Evolutionary conservation across 164 flowering plant genomes (phyloP), one percentile per base, ranked within the genome.

Genomic region (Buxus sempervirens): DNA sequence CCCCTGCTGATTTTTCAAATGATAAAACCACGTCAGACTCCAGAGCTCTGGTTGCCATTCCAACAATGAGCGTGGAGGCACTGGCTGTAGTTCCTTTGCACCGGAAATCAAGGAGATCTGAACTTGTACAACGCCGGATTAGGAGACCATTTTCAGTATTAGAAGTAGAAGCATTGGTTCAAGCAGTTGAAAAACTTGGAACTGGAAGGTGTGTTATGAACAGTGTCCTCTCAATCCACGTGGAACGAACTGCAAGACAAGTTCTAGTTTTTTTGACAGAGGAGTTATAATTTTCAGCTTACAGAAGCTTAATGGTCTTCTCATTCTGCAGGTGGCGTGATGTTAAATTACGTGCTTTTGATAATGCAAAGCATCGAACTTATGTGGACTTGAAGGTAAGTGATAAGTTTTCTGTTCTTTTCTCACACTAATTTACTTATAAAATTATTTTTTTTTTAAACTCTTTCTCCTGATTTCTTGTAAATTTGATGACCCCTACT

Each of bases 121-220:
- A 96, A 66, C 71, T 87, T 58, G 88, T 65, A n/a, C 98, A 89
- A 72, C 97, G 99, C 27, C 78, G 99, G 57, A 88, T 84, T 22
- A 90, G 99, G 75, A 74, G 99, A 65, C 99, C 99, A 45, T 96
- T 96, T 71, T 85, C 99, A 72, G 98, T 96, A 23, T 63, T 88
- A 59, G 99, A 96, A 81, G 99, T 96, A 32, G 99, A 96, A 82
- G 98, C 97, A 36, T 86, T 96, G 62, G 99, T 96, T 59, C 95
- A 90, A 66, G 96, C 98, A 3, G 99, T 96, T 66, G 99, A 93
- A 88, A 86, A 90, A 72, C 90, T 96, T 68, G 99, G 99, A 51
- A 96, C 98, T 66, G 99, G 99, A 82, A 93, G 99, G 99, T 94
- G 71, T 53, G 70, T 63, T 54, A n/a, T 36, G 19, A 8, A 5